Base-by-base conservation (phyloP, 164 flowering plant genomes). In the Annona cherimola region DNA sequence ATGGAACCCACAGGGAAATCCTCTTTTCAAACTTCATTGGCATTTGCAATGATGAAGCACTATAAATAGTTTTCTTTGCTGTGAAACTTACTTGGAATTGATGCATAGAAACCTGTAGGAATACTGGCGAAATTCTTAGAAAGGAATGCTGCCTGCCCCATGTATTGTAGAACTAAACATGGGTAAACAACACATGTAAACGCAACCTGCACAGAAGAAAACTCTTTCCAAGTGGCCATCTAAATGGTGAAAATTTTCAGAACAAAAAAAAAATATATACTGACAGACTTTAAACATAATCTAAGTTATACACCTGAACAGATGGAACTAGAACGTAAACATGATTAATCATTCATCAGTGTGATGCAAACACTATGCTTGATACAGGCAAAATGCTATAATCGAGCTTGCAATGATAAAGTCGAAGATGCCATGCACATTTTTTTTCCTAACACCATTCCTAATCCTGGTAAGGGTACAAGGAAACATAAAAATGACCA, bases 111-210 rank as follows among this genome's bases (percentile, higher is more conserved):
- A 85, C 84, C 82, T 63, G 45, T 75, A 16, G 79, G 75, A 54
- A 72, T 61, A 16, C 75, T 71, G 69, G 82, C 79, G 19, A 85
- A 79, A 65, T 90, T 88, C 76, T 86, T 88, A 45, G 95, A 83
- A 69, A 88, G 79, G 79, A 87, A 88, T 64, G 95, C 95, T 54
- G 95, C 91, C 74, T 88, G 95, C 3, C 95, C 95, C 95, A 86
- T 85, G 86, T 90, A 90, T 76, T 90, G 95, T 75, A 86, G 84
- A 39, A 90, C 81, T 11, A 90, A 69, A 68, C 88, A 90, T 39
- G 92, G 95, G 77, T 88, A 90, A 44, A 85, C 74, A 45, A 87
- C 64, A 70, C 74, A 71, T 74, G 74, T 73, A 81, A 86, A 87
- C 44, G 88, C 88, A 76, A 86, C 74, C 95, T 90, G 89, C 78